Base-by-base conservation (phyloP, 345 rosid genomes). In the Luvunga scandens region DNA sequence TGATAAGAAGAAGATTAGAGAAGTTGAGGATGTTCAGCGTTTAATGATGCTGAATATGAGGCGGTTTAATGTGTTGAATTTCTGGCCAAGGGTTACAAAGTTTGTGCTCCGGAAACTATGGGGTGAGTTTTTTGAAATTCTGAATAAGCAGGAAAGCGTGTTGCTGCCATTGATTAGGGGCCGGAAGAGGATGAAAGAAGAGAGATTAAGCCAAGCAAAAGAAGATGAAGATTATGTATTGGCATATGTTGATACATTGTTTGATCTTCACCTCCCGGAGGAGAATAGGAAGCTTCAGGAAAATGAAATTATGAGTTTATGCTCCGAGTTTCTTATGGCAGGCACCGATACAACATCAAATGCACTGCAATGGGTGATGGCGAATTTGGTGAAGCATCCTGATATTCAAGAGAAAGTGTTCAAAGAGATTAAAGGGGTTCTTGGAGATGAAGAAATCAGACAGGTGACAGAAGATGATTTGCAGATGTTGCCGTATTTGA, bases 191-290 rank as follows among this genome's bases (percentile, higher is more conserved):
- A 12, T 9, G 69, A 66, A 34, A 38, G 42, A 69, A 42, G 34
- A 42, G 57, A 7, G 56, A 18, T 66, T 33, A 66, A 34, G 22
- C 13, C 21, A 33, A 8, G 13, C 10, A 31, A 66, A 66, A 66
- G 25, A 33, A 39, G 71, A 66, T 9, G 55, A 73, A 0, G 27
- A 73, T 4, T 19, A 27, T 42, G 31, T 69, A 4, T 30, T 77
- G 9, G 42, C 42, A 2, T 77, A 69, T 6, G 69, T 77, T 8
- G 80, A 77, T 62, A 69, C 80, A 5, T 8, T 77, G 62, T 45
- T 77, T 0, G 75, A 77, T 77, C 6, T 77, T 7, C 27, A 77
- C 1, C 80, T 77, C n/a, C 80, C 75, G 3, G 75, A 60, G 9
- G 60, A 69, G 69, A 61, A 70, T 9, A 77, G 75, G 34, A 77